Evolutionary conservation across 1,139 yeast genomes (phyloP).

Genomic region (Candida pseudoviswanathii): DNA sequence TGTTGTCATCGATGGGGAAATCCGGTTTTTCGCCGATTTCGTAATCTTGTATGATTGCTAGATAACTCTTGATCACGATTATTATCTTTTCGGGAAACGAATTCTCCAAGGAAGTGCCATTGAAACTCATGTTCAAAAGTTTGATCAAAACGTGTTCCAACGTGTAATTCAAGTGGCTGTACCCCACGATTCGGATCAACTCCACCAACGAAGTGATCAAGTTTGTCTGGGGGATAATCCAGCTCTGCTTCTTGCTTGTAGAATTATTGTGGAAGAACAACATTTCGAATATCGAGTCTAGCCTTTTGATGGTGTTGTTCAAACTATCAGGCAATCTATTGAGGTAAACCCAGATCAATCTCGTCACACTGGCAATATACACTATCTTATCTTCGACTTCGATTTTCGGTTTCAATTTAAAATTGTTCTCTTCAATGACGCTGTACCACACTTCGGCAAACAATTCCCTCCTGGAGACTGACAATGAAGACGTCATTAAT

Average conservation of each 20-base stretch:
- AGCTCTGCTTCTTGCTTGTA: slow-evolving; percentile 63
- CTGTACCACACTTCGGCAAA: slow-evolving; percentile 77
- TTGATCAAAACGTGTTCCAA: slow-evolving; percentile 76
- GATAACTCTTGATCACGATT: slow-evolving; percentile 70
- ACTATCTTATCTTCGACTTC: slow-evolving; percentile 61
- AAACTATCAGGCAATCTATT: slow-evolving; percentile 86
- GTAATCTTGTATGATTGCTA: slow-evolving; percentile 64
- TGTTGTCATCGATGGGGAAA: slow-evolving; percentile 70
- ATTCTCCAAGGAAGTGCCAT: slow-evolving; percentile 60
- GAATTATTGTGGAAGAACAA: slow-evolving; percentile 47
- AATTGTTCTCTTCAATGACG: slow-evolving; percentile 55
- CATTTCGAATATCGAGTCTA: slow-evolving; percentile 53
- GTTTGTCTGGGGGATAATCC: slow-evolving; percentile 64
- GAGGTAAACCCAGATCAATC: slow-evolving; percentile 87
- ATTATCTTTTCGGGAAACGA: slow-evolving; percentile 70
- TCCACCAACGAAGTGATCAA: slow-evolving; percentile 70
- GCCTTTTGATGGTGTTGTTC: slow-evolving; percentile 73
- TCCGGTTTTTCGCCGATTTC: slow-evolving; percentile 62
- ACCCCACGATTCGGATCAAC: slow-evolving; percentile 74
- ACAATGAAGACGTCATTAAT: slow-evolving; percentile 69
- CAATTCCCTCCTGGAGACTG: slow-evolving; percentile 79
- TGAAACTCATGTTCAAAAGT: slow-evolving; percentile 55
- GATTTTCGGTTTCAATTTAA: slow-evolving; percentile 40
- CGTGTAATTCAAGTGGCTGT: slow-evolving; percentile 74
- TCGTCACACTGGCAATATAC: slow-evolving; percentile 64